These are phyloP conservation scores for Globisporangium viniferum DNA, from an alignment of 352 stramenopile species.

Conservation along the genomic window DNA sequence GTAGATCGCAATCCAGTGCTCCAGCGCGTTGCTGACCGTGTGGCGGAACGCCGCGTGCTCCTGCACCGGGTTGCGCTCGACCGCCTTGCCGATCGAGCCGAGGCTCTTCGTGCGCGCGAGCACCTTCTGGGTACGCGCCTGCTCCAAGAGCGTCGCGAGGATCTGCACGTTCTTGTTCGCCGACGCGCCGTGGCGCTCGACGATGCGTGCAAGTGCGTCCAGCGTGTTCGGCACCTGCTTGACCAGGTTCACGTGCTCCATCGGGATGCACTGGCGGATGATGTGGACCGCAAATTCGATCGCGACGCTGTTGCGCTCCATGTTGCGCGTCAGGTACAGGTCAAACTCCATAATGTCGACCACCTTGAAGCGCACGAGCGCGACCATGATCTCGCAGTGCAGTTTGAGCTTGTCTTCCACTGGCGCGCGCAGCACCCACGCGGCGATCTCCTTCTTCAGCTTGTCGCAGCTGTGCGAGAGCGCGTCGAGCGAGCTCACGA, in stretches of 20 bases:
- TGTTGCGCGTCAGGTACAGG: constrained; percentile 92
- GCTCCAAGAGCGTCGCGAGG: constrained; percentile 70
- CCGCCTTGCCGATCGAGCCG: constrained; percentile 42
- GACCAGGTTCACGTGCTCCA: constrained; percentile 91
- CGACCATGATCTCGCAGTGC: constrained; percentile 94
- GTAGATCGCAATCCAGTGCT: constrained; percentile 98
- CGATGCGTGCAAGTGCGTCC: constrained; percentile 84
- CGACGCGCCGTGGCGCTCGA: constrained; percentile 73
- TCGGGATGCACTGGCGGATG: constrained; percentile 88
- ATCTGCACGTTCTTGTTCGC: constrained; percentile 88
- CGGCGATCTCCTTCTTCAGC: constrained; percentile 92
- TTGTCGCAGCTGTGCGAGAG: constrained; percentile 91
- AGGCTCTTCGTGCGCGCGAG: constrained; percentile 38
- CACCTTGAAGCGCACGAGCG: constrained; percentile 94
- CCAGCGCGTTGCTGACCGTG: constrained; percentile 91
- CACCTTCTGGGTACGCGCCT: constrained; percentile 64
- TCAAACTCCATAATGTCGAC: constrained; percentile 93
- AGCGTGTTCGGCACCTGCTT: constrained; percentile 93
- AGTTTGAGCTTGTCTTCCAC: constrained; percentile 95
- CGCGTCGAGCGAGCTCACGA: constrained; percentile 93
- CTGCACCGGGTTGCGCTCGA: constrained; percentile 51
- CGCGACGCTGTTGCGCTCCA: constrained; percentile 93
- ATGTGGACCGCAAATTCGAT: constrained; percentile 97
- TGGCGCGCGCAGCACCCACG: constrained; percentile 92
- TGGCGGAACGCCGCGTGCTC: constrained; percentile 82